phyloP scores from a whole-genome alignment of 2,329 filamentous ascomycete species.

The Sphaerulina musiva region DNA sequence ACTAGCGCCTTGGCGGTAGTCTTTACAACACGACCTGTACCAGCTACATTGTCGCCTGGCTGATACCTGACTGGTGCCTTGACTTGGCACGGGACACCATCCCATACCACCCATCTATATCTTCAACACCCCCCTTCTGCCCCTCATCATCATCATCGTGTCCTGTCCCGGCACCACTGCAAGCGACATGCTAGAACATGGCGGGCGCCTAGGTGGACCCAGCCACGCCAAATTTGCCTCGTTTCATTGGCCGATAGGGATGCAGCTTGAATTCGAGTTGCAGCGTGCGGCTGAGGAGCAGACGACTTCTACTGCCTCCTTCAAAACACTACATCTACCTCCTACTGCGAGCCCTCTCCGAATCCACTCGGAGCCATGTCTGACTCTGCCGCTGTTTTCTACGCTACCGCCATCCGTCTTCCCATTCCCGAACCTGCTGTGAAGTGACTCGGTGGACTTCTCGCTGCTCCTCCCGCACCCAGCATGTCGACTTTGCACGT shows the following conservation, averaged over 20 bases:
- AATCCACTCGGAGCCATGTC: too few species aligned
- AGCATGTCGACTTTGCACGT: constrained; percentile 32
- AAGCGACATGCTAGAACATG: neutral
- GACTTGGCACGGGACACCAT: too few species aligned
- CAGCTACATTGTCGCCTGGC: too few species aligned
- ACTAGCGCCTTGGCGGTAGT: too few species aligned
- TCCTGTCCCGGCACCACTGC: too few species aligned
- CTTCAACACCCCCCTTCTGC: too few species aligned
- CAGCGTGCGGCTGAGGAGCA: constrained; percentile 8
- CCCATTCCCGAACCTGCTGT: constrained; percentile 6
- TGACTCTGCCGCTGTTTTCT: constrained; percentile 2
- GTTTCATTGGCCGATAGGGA: neutral
- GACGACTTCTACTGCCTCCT: neutral
- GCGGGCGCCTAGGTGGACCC: constrained; percentile 2
- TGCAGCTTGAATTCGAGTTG: neutral
- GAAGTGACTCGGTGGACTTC: constrained; percentile 3
- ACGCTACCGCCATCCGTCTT: constrained; percentile 8
- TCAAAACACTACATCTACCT: too few species aligned
- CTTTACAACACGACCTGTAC: too few species aligned
- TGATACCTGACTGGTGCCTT: too few species aligned
- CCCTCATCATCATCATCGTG: too few species aligned
- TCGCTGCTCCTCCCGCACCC: neutral
- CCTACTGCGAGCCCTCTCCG: too few species aligned
- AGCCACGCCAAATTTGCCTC: neutral
- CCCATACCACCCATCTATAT: too few species aligned